Evolutionary conservation across 225 moss, liverwort and hornwort genomes (phyloP), one percentile per base, ranked within the genome.

Genomic region (Pseudisothecium myosuroides): DNA sequence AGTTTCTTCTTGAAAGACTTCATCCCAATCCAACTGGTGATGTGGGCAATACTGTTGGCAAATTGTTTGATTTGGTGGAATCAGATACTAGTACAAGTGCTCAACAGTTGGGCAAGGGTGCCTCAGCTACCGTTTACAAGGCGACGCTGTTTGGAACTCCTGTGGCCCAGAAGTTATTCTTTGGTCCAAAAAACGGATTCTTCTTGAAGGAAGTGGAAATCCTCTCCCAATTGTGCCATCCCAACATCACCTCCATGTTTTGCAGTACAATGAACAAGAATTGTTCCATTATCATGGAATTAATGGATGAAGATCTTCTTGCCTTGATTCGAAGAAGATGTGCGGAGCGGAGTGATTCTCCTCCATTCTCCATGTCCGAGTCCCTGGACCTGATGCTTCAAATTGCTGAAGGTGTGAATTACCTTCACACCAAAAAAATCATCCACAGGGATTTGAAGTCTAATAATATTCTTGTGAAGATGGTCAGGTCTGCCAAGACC

Each of bases 11-110:
- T 76, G 0, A 1, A 22, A 76, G 52, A 8, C 34, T 76, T 75
- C 32, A 0, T 76, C 50, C 3, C 34, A 21, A 21, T 21, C 76
- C 76, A 21, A 34, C 2, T 32, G 2, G 34, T 34, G 21, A 2
- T 50, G 8, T 21, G 36, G 52, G 36, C 36, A 76, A 5, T 0
- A 76, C 1, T 76, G 0, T 14, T 76, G 34, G 52, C 34, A 52
- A 14, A 3, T 52, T 36, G 14, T 52, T 22, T 52, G 34, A 0
- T 52, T 34, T 13, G 52, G 52, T 76, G 19, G 0, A 2, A 7
- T 13, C 9, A 14, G 22, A 10, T 22, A 22, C 0, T 1, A 2
- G 1, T 52, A 5, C 11, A 34, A 0, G n/a, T n/a, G n/a, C n/a
- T n/a, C n/a, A 1, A 34, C 22, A 6, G 1, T 36, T 76, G 52